phyloP scores from a whole-genome alignment of 108 stramenopile species.

The Asterionellopsis glacialis region DNA sequence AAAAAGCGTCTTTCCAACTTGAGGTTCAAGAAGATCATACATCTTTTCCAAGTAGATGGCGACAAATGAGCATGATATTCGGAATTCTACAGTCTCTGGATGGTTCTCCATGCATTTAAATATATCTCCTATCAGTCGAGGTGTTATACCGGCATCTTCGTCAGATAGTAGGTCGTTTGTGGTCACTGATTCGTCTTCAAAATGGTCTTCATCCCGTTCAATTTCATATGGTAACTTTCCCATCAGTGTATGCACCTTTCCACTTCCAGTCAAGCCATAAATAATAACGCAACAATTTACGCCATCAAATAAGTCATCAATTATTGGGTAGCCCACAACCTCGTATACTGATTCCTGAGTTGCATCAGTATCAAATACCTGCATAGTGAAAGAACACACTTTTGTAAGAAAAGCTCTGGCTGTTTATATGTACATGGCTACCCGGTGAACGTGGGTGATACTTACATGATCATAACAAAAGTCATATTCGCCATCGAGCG shows the following conservation, averaged over 20 bases:
- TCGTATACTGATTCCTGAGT: constrained; percentile 48
- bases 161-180: background rate
- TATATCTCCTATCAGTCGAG: constrained; percentile 48
- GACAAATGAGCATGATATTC: constrained; percentile 87
- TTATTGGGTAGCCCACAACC: constrained; percentile 7
- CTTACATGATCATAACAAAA: constrained; percentile 53
- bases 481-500: constrained; percentile 46
- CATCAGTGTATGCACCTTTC: constrained; percentile 7
- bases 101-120: constrained; percentile 46
- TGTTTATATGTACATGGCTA: background rate
- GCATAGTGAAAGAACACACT: background rate
- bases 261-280: constrained; percentile 12
- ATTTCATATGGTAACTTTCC: constrained; percentile 2
- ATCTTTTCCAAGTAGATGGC: constrained; percentile 95
- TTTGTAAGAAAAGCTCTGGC: background rate
- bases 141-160: constrained; percentile 56
- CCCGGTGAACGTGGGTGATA: background rate
- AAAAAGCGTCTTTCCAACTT: constrained; percentile 1
- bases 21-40: constrained; percentile 79
- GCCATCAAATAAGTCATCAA: constrained; percentile 6
- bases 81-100: constrained; percentile 50
- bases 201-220: background rate
- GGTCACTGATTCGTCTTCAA: constrained; percentile 1
- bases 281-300: constrained; percentile 9
- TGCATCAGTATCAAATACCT: constrained; percentile 46